Evolutionary conservation across 331 rosid genomes (phyloP).

Genomic region (Malus hybrid): DNA sequence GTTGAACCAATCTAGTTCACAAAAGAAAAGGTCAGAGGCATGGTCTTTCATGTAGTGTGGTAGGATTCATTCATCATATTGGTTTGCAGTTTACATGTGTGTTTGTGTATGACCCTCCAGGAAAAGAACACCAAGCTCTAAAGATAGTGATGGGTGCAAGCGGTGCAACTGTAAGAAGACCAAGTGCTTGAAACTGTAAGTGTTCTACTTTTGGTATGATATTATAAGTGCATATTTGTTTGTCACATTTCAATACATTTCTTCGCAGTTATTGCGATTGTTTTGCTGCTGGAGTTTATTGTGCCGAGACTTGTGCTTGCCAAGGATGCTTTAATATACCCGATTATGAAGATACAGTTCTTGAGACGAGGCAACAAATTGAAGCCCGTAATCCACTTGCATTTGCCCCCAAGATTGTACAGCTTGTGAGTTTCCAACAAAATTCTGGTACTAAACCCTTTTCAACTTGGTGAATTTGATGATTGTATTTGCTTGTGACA

Average conservation of each 20-base stretch:
- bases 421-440: constrained; percentile 21
- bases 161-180: constrained; percentile 64
- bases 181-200: constrained; percentile 77
- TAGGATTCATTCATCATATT: background rate
- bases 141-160: constrained; percentile 34
- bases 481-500: constrained; percentile 15
- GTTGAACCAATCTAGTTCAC: constrained; percentile 21
- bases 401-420: constrained; percentile 58
- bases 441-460: constrained; percentile 25
- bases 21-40: constrained; percentile 44
- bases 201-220: background rate
- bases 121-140: constrained; percentile 28
- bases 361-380: constrained; percentile 33
- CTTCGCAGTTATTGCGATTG: constrained; percentile 65
- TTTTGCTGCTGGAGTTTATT: constrained; percentile 53
- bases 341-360: constrained; percentile 33
- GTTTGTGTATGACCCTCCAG: constrained; percentile 31
- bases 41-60: background rate
- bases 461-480: constrained; percentile 6
- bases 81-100: constrained; percentile 5
- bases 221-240: background rate
- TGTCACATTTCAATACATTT: background rate
- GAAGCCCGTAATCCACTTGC: constrained; percentile 56
- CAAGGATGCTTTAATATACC: constrained; percentile 54
- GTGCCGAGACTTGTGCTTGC: constrained; percentile 54